Base-by-base conservation (phyloP, 2,329 filamentous ascomycete genomes). In the Metarhizium album region DNA sequence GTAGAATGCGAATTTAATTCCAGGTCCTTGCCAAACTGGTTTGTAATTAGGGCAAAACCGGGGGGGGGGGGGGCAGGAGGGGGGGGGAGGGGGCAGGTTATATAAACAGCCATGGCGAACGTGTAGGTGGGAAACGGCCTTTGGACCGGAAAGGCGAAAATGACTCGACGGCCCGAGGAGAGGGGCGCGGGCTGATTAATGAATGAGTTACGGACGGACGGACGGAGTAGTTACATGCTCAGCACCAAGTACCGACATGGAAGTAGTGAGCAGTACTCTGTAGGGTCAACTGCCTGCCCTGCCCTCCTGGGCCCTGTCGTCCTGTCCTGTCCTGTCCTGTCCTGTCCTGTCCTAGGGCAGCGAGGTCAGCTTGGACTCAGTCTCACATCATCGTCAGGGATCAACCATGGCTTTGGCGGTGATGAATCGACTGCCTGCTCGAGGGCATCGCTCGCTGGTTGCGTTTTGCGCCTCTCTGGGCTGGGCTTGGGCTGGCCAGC, bases 311-410 rank as follows among this genome's bases (percentile, higher is more conserved):
- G n/a, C n/a, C n/a, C n/a, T n/a, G n/a, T n/a, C n/a, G n/a, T n/a
- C n/a, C n/a, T n/a, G n/a, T n/a, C n/a, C n/a, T n/a, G n/a, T n/a
- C n/a, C n/a, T n/a, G n/a, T n/a, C n/a, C n/a, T n/a, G n/a, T n/a
- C 11, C 33, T 14, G 14, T 13, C 18, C 14, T 43, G 20, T 23
- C 20, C 40, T 13, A 22, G 40, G 40, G 40, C 40, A 43, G 16
- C n/a, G n/a, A n/a, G n/a, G n/a, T n/a, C n/a, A n/a, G n/a, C n/a
- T n/a, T n/a, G 13, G 40, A 24, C 33, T 27, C 23, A 23, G 45
- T 45, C 49, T 51, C 42, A 50, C 48, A 37, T 50, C 46, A 46
- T 50, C 46, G 45, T 18, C 50, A 45, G 45, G 50, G 45, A 48
- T n/a, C n/a, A n/a, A n/a, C n/a, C n/a, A n/a, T 45, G 40, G 38